A percentile compares a stretch with the other conserved stretches of the same genome.
Evolutionary conservation across 2,329 filamentous ascomycete genomes (phyloP).

Genomic region (Pestalotiopsis sp.): DNA sequence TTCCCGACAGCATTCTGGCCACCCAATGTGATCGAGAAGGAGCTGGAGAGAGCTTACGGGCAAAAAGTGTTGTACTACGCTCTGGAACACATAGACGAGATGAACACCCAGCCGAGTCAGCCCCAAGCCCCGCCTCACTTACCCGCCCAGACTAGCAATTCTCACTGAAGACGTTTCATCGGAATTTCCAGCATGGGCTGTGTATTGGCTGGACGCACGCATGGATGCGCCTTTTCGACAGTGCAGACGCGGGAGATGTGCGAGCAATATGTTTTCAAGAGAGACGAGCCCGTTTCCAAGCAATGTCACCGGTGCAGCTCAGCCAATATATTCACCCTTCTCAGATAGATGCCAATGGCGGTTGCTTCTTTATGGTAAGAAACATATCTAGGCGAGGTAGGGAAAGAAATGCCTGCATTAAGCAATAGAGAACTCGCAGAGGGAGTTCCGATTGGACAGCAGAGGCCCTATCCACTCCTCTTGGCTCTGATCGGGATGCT

Average conservation of each 20-base stretch:
- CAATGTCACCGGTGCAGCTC: neutral
- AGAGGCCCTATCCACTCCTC: neutral
- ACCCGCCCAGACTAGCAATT: neutral
- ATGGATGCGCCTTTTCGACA: neutral
- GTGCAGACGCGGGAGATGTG: neutral
- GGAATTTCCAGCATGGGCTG: neutral
- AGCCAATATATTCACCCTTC: neutral
- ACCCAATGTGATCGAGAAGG: neutral
- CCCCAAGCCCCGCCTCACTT: neutral
- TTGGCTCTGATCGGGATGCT: neutral
- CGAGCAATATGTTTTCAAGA: neutral
- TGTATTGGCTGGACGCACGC: neutral
- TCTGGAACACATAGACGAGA: neutral
- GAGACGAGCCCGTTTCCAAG: neutral
- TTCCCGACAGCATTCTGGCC: neutral
- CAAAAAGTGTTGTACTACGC: neutral
- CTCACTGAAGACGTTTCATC: neutral
- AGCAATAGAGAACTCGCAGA: neutral
- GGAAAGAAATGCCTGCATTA: neutral
- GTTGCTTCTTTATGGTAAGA: neutral
- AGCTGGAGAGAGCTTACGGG: neutral
- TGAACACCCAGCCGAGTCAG: neutral
- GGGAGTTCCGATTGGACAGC: slow-evolving; percentile 1
- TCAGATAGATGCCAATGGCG: neutral
- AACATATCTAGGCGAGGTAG: neutral